Base-by-base conservation (phyloP, 768 basidiomycete species). In the Coprinopsis marcescibilis region DNA sequence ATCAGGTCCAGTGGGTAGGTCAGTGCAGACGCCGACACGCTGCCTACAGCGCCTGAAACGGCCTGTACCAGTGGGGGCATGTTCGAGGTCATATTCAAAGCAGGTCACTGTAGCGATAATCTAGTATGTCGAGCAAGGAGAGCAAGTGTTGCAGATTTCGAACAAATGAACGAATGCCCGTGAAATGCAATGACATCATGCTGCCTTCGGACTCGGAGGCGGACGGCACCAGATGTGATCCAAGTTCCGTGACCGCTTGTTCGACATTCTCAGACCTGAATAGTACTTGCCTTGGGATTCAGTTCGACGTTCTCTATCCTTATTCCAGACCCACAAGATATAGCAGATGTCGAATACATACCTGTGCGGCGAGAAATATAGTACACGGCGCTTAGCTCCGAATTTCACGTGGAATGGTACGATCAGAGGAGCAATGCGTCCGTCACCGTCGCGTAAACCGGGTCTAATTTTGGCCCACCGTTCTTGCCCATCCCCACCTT, bases 1-100 rank as follows among this genome's bases (percentile, higher is more conserved):
- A 78, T 68, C n/a, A 81, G 67, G 55, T 81, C 78, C 4, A 83
- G 67, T 1, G 81, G 80, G 50, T 80, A 83, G 0, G 73, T 69
- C 24, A 78, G 52, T 0, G 70, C 60, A 52, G 78, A 79, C 0
- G 78, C 76, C 5, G 73, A 61, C 1, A 75, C 76, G 49, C 76
- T 76, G 11, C 77, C 80, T 33, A 80, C 62, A 1, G 76, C 71
- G 2, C 80, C 80, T 4, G 78, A 76, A 47, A 73, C 65, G 0
- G 80, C 80, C 53, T 83, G 80, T 0, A 76, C 69, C 12, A 81
- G 64, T 3, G 81, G 81, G 2, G 80, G 78, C 2, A 83, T 67
- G 0, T 73, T 70, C 48, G 75, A 77, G 6, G 80, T 77, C 79
- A 81, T 81, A 51, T n/a, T 14, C n/a, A n/a, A n/a, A n/a, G n/a